Evolutionary conservation across 768 basidiomycete genomes (phyloP).

Genomic region (Melanogaster broomeanus): DNA sequence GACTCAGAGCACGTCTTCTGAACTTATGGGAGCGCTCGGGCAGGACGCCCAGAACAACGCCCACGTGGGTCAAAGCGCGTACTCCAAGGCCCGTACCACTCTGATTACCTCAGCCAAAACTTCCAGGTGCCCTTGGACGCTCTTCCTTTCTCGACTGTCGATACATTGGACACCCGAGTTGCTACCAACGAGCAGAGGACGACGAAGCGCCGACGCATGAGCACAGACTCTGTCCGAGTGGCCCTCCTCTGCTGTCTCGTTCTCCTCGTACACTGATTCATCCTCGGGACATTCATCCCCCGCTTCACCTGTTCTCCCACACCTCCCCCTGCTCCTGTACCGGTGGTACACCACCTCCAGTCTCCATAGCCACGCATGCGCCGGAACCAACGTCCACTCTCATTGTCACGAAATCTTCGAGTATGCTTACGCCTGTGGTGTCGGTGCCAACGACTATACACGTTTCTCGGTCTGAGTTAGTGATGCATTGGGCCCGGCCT

Average conservation of each 20-base stretch:
- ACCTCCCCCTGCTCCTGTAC: slow-evolving; percentile 28
- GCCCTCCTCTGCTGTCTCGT: slow-evolving; percentile 57
- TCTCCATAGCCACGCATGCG: slow-evolving; percentile 26
- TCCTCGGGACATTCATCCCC: slow-evolving; percentile 60
- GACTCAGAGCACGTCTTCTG: too few species aligned
- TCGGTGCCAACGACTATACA: slow-evolving; percentile 8
- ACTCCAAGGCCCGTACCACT: slow-evolving; percentile 65
- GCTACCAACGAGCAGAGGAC: too few species aligned
- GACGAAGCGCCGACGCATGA: slow-evolving; percentile 76
- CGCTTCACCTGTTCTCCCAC: slow-evolving; percentile 13
- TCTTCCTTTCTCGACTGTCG: too few species aligned
- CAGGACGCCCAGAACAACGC: too few species aligned
- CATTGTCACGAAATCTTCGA: slow-evolving; percentile 35
- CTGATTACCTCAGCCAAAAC: too few species aligned
- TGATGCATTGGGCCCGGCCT: too few species aligned
- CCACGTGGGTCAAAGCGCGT: slow-evolving; percentile 30
- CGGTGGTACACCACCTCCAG: slow-evolving; percentile 30
- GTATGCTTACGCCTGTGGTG: slow-evolving; percentile 24
- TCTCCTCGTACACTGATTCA: slow-evolving; percentile 61
- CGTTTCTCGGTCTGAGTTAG: slow-evolving; percentile 13
- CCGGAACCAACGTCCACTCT: slow-evolving; percentile 38
- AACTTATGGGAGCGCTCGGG: too few species aligned
- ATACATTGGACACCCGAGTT: too few species aligned
- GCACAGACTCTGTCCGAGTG: slow-evolving; percentile 53
- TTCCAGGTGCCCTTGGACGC: too few species aligned